Evolutionary conservation across 2,329 filamentous ascomycete species (phyloP).

Genomic region (Thielaviopsis populi): DNA sequence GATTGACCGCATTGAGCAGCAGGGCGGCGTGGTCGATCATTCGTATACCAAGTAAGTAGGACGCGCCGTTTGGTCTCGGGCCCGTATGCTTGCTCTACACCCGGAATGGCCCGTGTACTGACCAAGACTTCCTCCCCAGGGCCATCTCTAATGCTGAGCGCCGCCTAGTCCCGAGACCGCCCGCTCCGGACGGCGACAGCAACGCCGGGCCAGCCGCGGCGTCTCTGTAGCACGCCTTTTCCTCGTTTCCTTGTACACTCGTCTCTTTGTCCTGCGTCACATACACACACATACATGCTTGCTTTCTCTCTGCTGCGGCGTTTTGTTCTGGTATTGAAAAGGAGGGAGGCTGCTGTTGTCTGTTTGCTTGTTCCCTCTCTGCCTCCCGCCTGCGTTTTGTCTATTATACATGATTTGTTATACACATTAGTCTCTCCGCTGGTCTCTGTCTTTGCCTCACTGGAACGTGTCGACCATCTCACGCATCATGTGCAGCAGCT

Average conservation of each 20-base stretch:
- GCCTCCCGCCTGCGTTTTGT: background rate
- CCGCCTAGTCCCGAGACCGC: conserved; percentile 6
- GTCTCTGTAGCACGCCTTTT: background rate
- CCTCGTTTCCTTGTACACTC: background rate
- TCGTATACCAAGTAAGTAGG: conserved; percentile 13
- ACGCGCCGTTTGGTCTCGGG: no score
- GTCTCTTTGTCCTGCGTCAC: background rate
- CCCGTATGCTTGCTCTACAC: no score
- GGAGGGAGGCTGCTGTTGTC: background rate
- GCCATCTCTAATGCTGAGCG: conserved; percentile 12
- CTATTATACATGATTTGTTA: conserved; percentile 12
- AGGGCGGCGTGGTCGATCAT: conserved; percentile 39
- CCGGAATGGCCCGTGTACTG: no score
- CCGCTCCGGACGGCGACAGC: background rate
- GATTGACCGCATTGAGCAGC: conserved; percentile 42
- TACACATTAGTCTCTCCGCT: conserved; percentile 3
- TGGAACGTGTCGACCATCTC: conserved; percentile 34
- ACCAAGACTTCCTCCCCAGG: background rate
- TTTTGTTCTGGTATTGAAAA: background rate
- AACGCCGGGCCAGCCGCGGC: background rate
- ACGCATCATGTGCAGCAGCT: conserved; percentile 32
- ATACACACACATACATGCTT: no score
- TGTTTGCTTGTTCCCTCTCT: background rate
- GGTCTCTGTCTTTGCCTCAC: conserved; percentile 23
- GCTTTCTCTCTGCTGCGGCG: background rate